Conservation (phyloP, 768 basidiomycete genomes). For the Pholiota conissans region DNA sequence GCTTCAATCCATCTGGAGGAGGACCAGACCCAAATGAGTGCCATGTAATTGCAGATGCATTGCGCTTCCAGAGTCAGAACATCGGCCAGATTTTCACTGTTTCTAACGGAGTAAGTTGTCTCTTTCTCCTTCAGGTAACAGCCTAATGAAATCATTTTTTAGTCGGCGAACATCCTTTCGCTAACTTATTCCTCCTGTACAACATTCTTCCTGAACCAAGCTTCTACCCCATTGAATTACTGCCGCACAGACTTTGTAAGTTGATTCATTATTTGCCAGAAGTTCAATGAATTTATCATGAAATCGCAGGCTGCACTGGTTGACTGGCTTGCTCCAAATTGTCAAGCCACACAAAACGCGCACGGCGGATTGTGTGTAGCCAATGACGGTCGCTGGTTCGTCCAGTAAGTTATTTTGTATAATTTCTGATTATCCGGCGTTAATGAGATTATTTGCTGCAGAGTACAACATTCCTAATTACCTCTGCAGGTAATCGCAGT, state of each 20-base stretch:
- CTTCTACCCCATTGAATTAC: slow-evolving; percentile 34
- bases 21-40: slow-evolving; percentile 50
- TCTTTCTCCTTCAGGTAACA: too few relatives aligned
- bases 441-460: not conserved
- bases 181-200: slow-evolving; percentile 40
- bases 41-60: slow-evolving; percentile 47
- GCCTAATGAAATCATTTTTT: not conserved
- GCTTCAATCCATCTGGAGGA: slow-evolving; percentile 44
- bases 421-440: not conserved
- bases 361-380: slow-evolving; percentile 19
- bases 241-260: slow-evolving; percentile 48
- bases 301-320: slow-evolving; percentile 22
- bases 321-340: slow-evolving; percentile 44
- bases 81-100: slow-evolving; percentile 8
- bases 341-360: slow-evolving; percentile 24
- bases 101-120: slow-evolving; percentile 8
- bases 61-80: slow-evolving; percentile 47
- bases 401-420: slow-evolving; percentile 12
- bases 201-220: slow-evolving; percentile 51
- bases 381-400: slow-evolving; percentile 16
- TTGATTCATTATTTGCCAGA: not conserved
- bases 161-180: slow-evolving; percentile 32
- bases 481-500: too few relatives aligned
- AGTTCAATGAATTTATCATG: not conserved
- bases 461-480: slow-evolving; percentile 10